Evolutionary conservation across 73 alveolate genomes (phyloP).

Genomic region (Stentor coeruleus): DNA sequence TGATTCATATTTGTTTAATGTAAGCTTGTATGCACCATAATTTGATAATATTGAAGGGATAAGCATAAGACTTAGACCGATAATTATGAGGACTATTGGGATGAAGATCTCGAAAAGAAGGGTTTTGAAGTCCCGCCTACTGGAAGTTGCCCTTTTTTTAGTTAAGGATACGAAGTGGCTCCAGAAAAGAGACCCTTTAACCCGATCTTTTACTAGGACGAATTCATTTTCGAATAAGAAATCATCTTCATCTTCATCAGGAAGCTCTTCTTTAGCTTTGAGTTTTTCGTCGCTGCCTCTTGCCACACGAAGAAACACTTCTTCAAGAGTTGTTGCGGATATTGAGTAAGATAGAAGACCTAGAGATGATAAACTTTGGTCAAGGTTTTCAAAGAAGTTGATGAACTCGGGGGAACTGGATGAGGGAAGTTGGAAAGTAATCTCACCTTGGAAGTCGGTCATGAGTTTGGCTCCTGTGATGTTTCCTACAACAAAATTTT

Average conservation of each 20-base stretch:
- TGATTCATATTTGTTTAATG: neutral
- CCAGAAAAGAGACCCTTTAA: conserved; percentile 36
- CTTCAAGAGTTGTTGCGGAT: conserved; percentile 94
- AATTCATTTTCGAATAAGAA: neutral
- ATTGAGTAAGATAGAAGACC: conserved; percentile 86
- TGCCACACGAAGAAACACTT: conserved; percentile 92
- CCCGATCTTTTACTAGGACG: neutral
- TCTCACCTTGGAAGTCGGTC: conserved; percentile 58
- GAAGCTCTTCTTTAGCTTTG: conserved; percentile 28
- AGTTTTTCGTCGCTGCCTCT: conserved; percentile 40
- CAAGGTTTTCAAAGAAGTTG: conserved; percentile 73
- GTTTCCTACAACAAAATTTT: neutral
- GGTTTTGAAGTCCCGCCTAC: conserved; percentile 74
- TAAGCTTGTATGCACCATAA: neutral
- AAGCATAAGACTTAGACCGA: conserved; percentile 60
- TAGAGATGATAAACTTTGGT: conserved; percentile 47
- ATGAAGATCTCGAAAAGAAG: conserved; percentile 71
- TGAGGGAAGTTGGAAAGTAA: conserved; percentile 65
- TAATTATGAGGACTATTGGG: conserved; percentile 71
- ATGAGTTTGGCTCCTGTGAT: conserved; percentile 26
- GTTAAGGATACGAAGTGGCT: conserved; percentile 67
- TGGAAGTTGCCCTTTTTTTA: conserved; percentile 64
- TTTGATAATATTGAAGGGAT: conserved; percentile 28
- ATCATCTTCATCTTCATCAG: conserved; percentile 18
- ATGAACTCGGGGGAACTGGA: conserved; percentile 48